Conservation (phyloP, 2,329 filamentous ascomycete species). For the Ophiosphaerella korrae region DNA sequence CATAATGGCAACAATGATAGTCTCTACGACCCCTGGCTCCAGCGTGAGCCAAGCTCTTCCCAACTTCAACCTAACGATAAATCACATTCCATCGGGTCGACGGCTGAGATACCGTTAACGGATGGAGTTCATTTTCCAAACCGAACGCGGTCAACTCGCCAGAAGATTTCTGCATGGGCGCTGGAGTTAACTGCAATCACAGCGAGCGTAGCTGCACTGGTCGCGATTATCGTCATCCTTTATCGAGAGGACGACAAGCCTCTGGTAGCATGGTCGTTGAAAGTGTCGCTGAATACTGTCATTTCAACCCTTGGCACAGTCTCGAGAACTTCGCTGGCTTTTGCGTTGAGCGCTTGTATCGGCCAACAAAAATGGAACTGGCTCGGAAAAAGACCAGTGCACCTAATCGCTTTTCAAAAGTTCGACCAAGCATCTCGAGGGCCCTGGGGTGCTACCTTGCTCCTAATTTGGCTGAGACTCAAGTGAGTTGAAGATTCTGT, state of each 20-base stretch:
- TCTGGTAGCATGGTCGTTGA: slow-evolving; percentile 7
- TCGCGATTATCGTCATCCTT: slow-evolving; percentile 9
- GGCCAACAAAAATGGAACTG: slow-evolving; percentile 21
- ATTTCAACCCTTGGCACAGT: slow-evolving; percentile 13
- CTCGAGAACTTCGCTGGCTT: slow-evolving; percentile 11
- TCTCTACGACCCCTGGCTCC: too few species aligned
- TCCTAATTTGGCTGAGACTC: slow-evolving; percentile 12
- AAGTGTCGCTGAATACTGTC: slow-evolving; percentile 13
- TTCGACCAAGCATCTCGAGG: slow-evolving; percentile 23
- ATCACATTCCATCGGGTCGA: too few species aligned
- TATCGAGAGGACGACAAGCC: slow-evolving; percentile 5
- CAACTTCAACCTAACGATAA: too few species aligned
- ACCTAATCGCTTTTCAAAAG: slow-evolving; percentile 6
- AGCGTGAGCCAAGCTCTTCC: too few species aligned
- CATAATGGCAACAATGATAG: too few species aligned
- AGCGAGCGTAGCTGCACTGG: background rate
- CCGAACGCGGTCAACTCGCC: background rate
- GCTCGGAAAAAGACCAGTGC: slow-evolving; percentile 6
- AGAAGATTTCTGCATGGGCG: slow-evolving; percentile 2
- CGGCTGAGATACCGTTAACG: too few species aligned
- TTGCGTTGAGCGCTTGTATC: slow-evolving; percentile 17
- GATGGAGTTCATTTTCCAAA: too few species aligned
- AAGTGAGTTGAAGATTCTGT: slow-evolving; percentile 1
- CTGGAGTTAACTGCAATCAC: slow-evolving; percentile 4
- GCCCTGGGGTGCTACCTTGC: slow-evolving; percentile 10